Evolutionary conservation across 768 basidiomycete species (phyloP).

Genomic region (Lentinula detonsa): DNA sequence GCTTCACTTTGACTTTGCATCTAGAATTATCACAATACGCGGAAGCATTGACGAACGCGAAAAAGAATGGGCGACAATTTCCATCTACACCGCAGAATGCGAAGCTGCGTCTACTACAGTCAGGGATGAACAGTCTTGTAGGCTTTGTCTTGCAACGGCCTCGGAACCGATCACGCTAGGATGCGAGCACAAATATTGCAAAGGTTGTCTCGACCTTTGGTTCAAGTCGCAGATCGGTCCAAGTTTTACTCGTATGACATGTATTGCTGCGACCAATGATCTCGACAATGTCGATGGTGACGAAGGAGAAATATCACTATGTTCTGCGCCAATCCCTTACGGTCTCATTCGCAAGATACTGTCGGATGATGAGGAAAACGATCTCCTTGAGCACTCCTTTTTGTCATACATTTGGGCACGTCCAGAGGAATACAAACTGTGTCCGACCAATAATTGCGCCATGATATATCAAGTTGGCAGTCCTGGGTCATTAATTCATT

Average conservation of each 20-base stretch:
- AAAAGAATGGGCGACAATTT: constrained; percentile 20
- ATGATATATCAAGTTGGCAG: constrained; percentile 32
- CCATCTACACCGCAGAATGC: neutral
- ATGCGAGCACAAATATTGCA: constrained; percentile 52
- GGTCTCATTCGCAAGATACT: constrained; percentile 32
- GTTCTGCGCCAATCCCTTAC: constrained; percentile 31
- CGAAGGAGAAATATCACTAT: constrained; percentile 12
- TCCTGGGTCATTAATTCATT: constrained; percentile 22
- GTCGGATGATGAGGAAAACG: constrained; percentile 19
- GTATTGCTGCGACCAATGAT: constrained; percentile 25
- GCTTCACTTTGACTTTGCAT: constrained; percentile 19
- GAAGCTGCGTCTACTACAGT: neutral
- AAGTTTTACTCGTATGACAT: constrained; percentile 25
- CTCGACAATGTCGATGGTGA: neutral
- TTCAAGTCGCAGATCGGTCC: constrained; percentile 25
- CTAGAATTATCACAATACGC: constrained; percentile 28
- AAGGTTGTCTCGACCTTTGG: constrained; percentile 38
- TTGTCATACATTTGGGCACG: constrained; percentile 33
- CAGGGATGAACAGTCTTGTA: constrained; percentile 20
- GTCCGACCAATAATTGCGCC: constrained; percentile 46
- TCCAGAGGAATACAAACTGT: constrained; percentile 41
- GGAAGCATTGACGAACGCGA: constrained; percentile 27
- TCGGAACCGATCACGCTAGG: constrained; percentile 25
- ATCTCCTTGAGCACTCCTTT: constrained; percentile 36
- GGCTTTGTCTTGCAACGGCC: constrained; percentile 29